Conservation (phyloP, 495 filamentous ascomycete genomes). For the Aspergillus nidulans region DNA sequence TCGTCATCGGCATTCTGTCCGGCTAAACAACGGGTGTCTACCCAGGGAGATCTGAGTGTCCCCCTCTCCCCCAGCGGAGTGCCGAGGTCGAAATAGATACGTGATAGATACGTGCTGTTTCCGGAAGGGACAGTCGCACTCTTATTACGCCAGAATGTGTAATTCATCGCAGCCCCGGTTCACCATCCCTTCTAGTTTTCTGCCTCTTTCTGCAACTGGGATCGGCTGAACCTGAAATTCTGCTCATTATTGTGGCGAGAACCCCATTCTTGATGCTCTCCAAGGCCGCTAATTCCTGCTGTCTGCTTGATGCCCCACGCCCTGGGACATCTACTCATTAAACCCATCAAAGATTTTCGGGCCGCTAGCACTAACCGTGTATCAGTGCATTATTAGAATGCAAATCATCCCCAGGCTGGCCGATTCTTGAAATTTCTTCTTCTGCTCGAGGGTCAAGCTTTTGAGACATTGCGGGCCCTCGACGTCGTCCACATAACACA, state of each 20-base stretch:
- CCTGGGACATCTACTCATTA: constrained; percentile 2
- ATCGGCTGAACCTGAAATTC: too few relatives aligned
- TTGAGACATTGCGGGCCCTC: neutral
- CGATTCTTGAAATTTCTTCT: constrained; percentile 1
- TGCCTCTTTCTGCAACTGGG: too few relatives aligned
- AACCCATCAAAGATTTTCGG: constrained; percentile 6
- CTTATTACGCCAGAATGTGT: neutral
- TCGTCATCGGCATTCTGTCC: constrained; percentile 3
- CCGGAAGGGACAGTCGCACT: neutral
- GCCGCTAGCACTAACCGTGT: constrained; percentile 5
- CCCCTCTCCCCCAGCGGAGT: neutral
- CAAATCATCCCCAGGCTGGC: constrained; percentile 6
- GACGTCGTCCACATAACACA: neutral
- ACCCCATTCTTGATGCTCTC: neutral
- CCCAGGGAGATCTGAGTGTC: neutral
- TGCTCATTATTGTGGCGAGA: neutral
- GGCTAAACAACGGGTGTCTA: neutral
- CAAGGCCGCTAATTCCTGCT: neutral
- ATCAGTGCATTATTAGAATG: constrained; percentile 10
- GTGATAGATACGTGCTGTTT: neutral
- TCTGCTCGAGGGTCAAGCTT: neutral
- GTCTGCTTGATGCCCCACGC: constrained; percentile 5
- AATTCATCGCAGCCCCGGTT: neutral
- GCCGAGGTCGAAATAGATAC: neutral
- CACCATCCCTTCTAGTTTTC: too few relatives aligned